Evolutionary conservation across 176 grass and related monocot species (phyloP).

Genomic region (Eleusine indica): DNA sequence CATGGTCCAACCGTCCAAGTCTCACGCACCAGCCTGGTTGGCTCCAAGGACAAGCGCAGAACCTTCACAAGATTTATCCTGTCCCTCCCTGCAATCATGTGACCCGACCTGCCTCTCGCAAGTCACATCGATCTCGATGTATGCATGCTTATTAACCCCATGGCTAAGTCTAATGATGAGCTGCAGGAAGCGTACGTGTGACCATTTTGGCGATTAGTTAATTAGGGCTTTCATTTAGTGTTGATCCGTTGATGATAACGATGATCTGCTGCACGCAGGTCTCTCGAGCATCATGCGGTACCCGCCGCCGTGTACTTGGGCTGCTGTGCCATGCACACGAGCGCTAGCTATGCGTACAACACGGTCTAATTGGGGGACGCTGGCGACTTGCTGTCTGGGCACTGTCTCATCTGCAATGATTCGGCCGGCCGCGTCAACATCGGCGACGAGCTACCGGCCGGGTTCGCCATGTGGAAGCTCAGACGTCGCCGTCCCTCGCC

Average conservation of each 20-base stretch:
- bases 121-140: slow-evolving; percentile 12
- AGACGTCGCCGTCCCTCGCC: slow-evolving; percentile 50
- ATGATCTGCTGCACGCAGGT: neutral
- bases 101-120: neutral
- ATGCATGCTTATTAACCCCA: neutral
- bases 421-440: slow-evolving; percentile 32
- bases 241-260: slow-evolving; percentile 12
- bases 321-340: slow-evolving; percentile 1
- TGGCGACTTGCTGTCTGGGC: slow-evolving; percentile 27
- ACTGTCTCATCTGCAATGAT: slow-evolving; percentile 43
- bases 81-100: slow-evolving; percentile 37
- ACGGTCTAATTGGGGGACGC: neutral
- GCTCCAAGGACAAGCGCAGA: slow-evolving; percentile 36
- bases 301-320: slow-evolving; percentile 24
- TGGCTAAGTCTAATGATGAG: neutral
- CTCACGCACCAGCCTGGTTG: slow-evolving; percentile 32
- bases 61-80: slow-evolving; percentile 41
- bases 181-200: neutral
- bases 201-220: slow-evolving; percentile 14
- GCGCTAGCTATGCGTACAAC: neutral
- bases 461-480: slow-evolving; percentile 61
- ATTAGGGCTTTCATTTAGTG: neutral
- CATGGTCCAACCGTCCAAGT: slow-evolving; percentile 35
- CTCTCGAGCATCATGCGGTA: neutral
- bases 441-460: slow-evolving; percentile 45